These are phyloP conservation scores for Eimeria maxima DNA, from an alignment of 169 alveolate genomes.

Conservation along the genomic window DNA sequence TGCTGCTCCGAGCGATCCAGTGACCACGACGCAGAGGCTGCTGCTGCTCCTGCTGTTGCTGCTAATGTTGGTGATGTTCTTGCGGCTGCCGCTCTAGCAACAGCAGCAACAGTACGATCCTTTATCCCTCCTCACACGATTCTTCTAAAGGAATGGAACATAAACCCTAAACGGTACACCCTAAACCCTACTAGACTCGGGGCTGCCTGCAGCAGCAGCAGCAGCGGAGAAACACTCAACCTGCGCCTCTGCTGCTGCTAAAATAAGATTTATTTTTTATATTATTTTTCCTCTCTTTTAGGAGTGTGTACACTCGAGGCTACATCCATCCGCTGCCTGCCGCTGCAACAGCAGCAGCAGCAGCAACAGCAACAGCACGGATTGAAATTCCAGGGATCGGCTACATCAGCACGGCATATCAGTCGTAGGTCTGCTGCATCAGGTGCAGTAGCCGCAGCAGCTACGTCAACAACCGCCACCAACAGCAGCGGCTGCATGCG, in stretches of 20 bases:
- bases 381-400: not conserved
- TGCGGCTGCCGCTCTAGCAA: not conserved
- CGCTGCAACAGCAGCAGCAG: slow-evolving; percentile 26
- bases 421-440: not conserved
- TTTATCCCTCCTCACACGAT: too few relatives aligned
- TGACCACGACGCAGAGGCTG: slow-evolving; percentile 52
- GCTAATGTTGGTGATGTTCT: slow-evolving; percentile 7
- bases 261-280: not conserved
- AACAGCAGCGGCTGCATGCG: not conserved
- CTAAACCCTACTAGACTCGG: not conserved
- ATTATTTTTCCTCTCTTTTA: not conserved
- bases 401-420: not conserved
- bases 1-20: slow-evolving; percentile 39
- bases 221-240: not conserved
- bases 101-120: too few relatives aligned
- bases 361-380: not conserved
- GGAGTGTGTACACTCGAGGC: too few relatives aligned
- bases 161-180: not conserved
- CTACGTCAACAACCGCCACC: too few relatives aligned
- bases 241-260: not conserved
- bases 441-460: not conserved
- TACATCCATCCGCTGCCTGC: not conserved
- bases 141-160: too few relatives aligned
- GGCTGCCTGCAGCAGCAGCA: slow-evolving; percentile 29
- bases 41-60: slow-evolving; percentile 28